Percentiles rank a stretch among this genome's conserved stretches.
phyloP scores from a whole-genome alignment of 192 early-diverging fungal genomes.

The Mortierella antarctica region DNA sequence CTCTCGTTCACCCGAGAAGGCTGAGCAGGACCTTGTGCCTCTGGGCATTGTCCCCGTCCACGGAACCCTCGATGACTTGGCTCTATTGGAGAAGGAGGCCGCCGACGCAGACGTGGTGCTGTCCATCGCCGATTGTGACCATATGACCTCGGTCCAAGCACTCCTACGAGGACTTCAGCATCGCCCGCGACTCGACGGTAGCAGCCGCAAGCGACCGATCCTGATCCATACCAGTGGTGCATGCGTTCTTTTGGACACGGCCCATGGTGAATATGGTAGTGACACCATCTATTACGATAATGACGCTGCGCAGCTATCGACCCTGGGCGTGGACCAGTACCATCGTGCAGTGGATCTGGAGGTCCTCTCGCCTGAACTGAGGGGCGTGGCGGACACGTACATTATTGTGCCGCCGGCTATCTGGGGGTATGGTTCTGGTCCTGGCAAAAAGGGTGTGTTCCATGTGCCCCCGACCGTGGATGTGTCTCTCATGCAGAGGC shows the following conservation, averaged over 20 bases:
- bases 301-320: neutral
- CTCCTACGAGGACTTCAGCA: conserved; percentile 6
- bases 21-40: conserved; percentile 7
- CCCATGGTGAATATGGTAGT: neutral
- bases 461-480: conserved; percentile 8
- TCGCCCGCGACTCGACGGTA: neutral
- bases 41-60: conserved; percentile 10
- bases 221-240: conserved; percentile 32
- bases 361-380: neutral
- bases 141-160: conserved; percentile 8
- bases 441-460: conserved; percentile 12
- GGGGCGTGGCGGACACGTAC: conserved; percentile 17
- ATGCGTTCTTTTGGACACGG: conserved; percentile 15
- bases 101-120: conserved; percentile 12
- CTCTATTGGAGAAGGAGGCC: conserved; percentile 1
- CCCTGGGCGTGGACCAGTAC: neutral
- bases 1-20: neutral
- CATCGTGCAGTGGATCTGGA: conserved; percentile 17
- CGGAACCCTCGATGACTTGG: conserved; percentile 5
- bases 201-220: conserved; percentile 4
- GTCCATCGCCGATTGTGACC: conserved; percentile 4
- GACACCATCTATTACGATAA: conserved; percentile 12
- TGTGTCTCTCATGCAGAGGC: neutral
- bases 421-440: conserved; percentile 22
- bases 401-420: conserved; percentile 20